Base-by-base conservation (phyloP, 1,139 yeast species). In the Lodderomyces oxycetoniae region DNA sequence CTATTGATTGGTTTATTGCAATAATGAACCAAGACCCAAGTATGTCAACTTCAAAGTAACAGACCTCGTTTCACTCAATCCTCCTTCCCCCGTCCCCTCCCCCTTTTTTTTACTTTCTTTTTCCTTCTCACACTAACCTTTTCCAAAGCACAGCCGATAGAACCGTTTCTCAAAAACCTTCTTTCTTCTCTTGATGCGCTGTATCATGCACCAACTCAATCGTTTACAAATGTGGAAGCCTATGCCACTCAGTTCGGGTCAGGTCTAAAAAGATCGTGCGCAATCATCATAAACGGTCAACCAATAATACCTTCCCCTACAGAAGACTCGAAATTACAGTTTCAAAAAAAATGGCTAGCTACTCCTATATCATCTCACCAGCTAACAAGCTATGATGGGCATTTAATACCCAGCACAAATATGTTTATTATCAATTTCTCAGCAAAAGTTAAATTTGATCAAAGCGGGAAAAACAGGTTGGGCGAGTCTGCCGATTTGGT, bases 361-460 rank as follows among this genome's bases (percentile, higher is more conserved):
- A 61, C 78, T 10, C 89, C 89, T 2, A 49, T 60, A 11, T 66
- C 88, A 1, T 77, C 73, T 39, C 93, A 83, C 50, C 77, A 67
- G 39, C 52, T 81, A 28, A 75, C 77, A 10, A 72, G 79, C 17
- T 70, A 69, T 38, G 91, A 83, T 52, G 71, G 75, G 33, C 93
- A 83, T 49, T 60, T 76, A 41, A 69, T 83, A n/a, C 91, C 91
- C 0, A 85, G 85, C 0, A 67, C 83, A 0, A 77, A 77, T 3
- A 63, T 77, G 1, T 63, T 69, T 34, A 56, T 79, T 3, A 64
- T 81, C 16, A 68, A 72, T 37, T 65, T 77, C 12, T 70, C 77
- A 37, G 77, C 84, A 8, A 82, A 79, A 52, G 84, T 82, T 7
- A 66, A 79, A 42, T 82, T 82, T 48, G 91, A 83, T 53, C 91